Conservation (phyloP, 2,329 filamentous ascomycete genomes). For the Aspergillus spinulosporus region DNA sequence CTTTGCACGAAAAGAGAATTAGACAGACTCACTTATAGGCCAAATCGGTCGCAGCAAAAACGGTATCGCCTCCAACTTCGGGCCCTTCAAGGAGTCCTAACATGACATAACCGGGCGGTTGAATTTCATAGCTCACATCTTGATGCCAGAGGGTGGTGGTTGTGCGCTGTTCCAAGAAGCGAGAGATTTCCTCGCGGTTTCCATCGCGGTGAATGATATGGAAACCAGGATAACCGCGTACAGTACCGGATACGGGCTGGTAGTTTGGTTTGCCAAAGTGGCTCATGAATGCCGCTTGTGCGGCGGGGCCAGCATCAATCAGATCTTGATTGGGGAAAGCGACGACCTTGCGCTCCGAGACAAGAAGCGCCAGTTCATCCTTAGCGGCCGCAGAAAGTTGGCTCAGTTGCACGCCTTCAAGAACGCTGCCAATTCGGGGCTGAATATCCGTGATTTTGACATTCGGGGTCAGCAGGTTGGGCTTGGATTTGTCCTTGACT, state of each 20-base stretch:
- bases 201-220: conserved; percentile 50
- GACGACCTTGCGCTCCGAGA: conserved; percentile 64
- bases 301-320: conserved; percentile 46
- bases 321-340: conserved; percentile 56
- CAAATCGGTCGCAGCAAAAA: conserved; percentile 48
- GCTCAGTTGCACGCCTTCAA: conserved; percentile 51
- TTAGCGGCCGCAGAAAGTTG: conserved; percentile 50
- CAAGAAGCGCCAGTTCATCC: conserved; percentile 61
- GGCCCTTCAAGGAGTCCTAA: conserved; percentile 52
- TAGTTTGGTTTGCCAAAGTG: conserved; percentile 50
- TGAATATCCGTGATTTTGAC: conserved; percentile 43
- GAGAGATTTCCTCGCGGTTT: conserved; percentile 45
- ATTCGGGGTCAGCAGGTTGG: conserved; percentile 35
- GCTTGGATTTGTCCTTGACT: conserved; percentile 41
- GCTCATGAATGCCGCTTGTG: conserved; percentile 47
- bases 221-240: conserved; percentile 46
- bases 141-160: conserved; percentile 53
- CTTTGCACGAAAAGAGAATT: background rate
- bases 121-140: conserved; percentile 52
- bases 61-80: conserved; percentile 52
- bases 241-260: conserved; percentile 46
- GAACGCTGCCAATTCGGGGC: conserved; percentile 44
- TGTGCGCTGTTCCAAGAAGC: conserved; percentile 45
- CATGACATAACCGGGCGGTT: conserved; percentile 51
- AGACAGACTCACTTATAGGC: conserved; percentile 44